phyloP scores from a whole-genome alignment of 768 basidiomycete species.

The Steccherinum ochraceum region DNA sequence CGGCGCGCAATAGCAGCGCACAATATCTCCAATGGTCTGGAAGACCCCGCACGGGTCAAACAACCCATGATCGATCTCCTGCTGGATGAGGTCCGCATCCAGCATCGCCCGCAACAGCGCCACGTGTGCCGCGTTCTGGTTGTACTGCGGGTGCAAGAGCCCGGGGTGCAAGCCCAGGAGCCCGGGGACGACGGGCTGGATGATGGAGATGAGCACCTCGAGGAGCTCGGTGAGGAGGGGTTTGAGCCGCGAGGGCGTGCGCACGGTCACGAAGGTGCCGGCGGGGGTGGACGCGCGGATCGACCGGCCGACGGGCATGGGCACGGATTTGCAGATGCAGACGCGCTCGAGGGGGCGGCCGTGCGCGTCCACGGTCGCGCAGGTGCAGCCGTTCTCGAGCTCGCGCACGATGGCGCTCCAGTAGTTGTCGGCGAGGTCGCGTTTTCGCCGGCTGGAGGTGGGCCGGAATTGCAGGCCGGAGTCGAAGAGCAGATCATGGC shows the following conservation, averaged over 20 bases:
- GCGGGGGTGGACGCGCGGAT: constrained; percentile 31
- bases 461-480: constrained; percentile 78
- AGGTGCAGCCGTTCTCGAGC: constrained; percentile 77
- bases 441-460: constrained; percentile 65
- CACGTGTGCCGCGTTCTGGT: constrained; percentile 58
- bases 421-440: constrained; percentile 70
- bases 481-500: constrained; percentile 88
- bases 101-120: constrained; percentile 67
- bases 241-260: constrained; percentile 67
- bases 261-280: constrained; percentile 45
- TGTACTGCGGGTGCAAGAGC: constrained; percentile 52
- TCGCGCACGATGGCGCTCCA: constrained; percentile 81
- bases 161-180: constrained; percentile 53
- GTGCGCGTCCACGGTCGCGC: constrained; percentile 63
- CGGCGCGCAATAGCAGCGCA: constrained; percentile 90
- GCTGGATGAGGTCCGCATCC: constrained; percentile 76
- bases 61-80: constrained; percentile 69
- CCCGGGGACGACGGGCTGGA: constrained; percentile 57
- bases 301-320: constrained; percentile 29
- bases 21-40: constrained; percentile 66
- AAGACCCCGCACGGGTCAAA: constrained; percentile 81
- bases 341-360: constrained; percentile 33
- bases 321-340: constrained; percentile 38
- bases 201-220: constrained; percentile 77
- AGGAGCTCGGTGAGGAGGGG: constrained; percentile 70